Evolutionary conservation across 306 rosid genomes (phyloP), one percentile per base, ranked within the genome.

Genomic region (Ochetophila trinervis): DNA sequence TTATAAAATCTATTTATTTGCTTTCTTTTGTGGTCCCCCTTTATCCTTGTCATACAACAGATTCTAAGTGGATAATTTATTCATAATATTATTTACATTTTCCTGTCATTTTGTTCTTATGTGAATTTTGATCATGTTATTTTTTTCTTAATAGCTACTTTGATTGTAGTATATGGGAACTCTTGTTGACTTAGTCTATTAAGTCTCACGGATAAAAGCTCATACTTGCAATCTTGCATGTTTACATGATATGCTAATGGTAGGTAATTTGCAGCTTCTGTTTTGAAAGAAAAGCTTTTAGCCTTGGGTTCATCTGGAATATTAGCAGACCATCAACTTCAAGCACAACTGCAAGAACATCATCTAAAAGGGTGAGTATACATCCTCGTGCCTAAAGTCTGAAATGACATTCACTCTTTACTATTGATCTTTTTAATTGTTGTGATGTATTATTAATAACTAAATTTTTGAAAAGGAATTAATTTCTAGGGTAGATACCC

Each of bases 301-400:
- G 76, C 91, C 68, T 70, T 94, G 88, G 99, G 99, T 66, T 82
- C 99, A 55, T 90, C 99, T 78, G 99, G 99, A 78, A 86, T 90
- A 64, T 79, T 90, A 79, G 99, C 97, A 4, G 99, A 94, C 20
- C 99, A 94, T 80, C 99, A 94, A 75, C 99, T 94, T 82, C 99
- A 94, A 80, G 91, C 99, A 30, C 97, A 90, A 73, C 76, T 94
- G 56, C 99, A 94, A 80, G 99, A 94, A 68, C 96, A 94, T 85
- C 84, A 88, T 72, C 63, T 77, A 68, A 94, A 86, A 88, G 85
- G 97, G 99, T 90, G 78, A 81, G 95, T 48, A 62, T 70, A 5
- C 54, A 70, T 57, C 34, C 35, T 53, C 59, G 2, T 27, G 7
- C 27, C 35, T 37, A 7, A 45, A 35, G 45, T 55, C 3, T 13